A percentile compares a stretch with the other conserved stretches of the same genome.
Evolutionary conservation across 176 grass and related monocot genomes (phyloP).

Genomic region (Triticum turgidum): DNA sequence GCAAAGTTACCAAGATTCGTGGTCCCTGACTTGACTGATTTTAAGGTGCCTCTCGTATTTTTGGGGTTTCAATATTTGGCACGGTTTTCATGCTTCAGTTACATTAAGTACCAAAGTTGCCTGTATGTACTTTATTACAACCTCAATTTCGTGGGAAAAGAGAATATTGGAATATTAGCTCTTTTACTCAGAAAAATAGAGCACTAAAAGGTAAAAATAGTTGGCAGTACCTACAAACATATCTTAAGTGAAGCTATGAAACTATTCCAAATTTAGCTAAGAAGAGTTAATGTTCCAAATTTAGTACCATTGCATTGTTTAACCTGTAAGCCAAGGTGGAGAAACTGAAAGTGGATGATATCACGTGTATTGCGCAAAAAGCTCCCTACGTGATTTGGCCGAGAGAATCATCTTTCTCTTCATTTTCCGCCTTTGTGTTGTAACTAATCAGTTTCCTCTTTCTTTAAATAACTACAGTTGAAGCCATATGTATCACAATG

Average conservation of each 20-base stretch:
- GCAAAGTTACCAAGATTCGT: slow-evolving; percentile 85
- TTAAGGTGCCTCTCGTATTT: slow-evolving; percentile 58
- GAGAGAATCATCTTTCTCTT: background rate
- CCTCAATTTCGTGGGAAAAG: background rate
- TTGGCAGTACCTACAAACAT: background rate
- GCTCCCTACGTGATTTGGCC: background rate
- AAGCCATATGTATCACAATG: slow-evolving; percentile 88
- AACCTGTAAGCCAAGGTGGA: background rate
- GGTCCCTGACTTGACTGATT: slow-evolving; percentile 84
- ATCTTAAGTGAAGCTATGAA: background rate
- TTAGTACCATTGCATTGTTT: background rate
- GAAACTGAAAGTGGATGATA: background rate
- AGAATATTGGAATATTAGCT: background rate
- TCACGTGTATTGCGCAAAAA: background rate
- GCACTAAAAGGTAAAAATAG: background rate
- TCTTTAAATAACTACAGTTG: slow-evolving; percentile 53
- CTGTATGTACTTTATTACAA: background rate
- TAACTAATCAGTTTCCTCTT: background rate
- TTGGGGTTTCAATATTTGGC: background rate
- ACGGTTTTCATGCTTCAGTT: background rate
- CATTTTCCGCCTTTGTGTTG: background rate
- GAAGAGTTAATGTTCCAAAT: slow-evolving; percentile 6
- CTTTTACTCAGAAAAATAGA: background rate
- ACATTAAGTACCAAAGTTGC: background rate
- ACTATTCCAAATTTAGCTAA: background rate